phyloP scores from a whole-genome alignment of 108 stramenopile species.

The Pseudonitzschia multiseries region DNA sequence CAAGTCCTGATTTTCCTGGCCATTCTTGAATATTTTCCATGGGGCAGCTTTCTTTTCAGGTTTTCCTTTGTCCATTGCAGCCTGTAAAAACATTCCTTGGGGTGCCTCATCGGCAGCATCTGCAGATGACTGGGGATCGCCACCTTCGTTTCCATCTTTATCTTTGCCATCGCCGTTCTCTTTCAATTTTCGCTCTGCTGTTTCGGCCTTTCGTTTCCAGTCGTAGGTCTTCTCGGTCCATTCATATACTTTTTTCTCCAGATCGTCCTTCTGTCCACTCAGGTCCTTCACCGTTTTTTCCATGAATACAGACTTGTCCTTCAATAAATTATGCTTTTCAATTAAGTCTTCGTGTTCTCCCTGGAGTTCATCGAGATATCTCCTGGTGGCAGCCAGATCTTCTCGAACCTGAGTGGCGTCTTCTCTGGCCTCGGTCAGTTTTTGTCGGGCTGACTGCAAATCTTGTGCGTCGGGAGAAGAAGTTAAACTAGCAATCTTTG shows the following conservation, averaged over 20 bases:
- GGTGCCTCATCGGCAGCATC: constrained; percentile 18
- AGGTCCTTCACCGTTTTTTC: constrained; percentile 21
- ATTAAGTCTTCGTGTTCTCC: constrained; percentile 28
- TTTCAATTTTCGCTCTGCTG: constrained; percentile 30
- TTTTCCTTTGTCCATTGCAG: constrained; percentile 33
- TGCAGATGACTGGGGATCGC: background rate
- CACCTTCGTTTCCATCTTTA: constrained; percentile 13
- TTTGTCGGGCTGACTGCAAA: constrained; percentile 17
- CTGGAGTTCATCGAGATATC: constrained; percentile 17
- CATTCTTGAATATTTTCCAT: constrained; percentile 18
- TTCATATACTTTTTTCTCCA: constrained; percentile 18
- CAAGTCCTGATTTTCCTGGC: constrained; percentile 17
- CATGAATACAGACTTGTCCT: constrained; percentile 13
- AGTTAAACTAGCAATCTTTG: constrained; percentile 19
- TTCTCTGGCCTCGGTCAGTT: constrained; percentile 17
- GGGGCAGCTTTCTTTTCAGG: background rate
- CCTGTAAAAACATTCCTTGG: constrained; percentile 41
- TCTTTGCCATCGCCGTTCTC: background rate
- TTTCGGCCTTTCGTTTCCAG: constrained; percentile 41
- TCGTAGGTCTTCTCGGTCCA: constrained; percentile 40
- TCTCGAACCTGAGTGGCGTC: constrained; percentile 21
- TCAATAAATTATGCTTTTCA: constrained; percentile 17
- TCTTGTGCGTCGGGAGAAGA: constrained; percentile 32
- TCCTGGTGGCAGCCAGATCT: constrained; percentile 16
- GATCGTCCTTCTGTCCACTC: constrained; percentile 21